A percentile compares a stretch with the other conserved stretches of the same genome.
These are phyloP conservation scores for Avena eriantha DNA, from an alignment of 176 grass and related monocot genomes.

Conservation along the genomic window DNA sequence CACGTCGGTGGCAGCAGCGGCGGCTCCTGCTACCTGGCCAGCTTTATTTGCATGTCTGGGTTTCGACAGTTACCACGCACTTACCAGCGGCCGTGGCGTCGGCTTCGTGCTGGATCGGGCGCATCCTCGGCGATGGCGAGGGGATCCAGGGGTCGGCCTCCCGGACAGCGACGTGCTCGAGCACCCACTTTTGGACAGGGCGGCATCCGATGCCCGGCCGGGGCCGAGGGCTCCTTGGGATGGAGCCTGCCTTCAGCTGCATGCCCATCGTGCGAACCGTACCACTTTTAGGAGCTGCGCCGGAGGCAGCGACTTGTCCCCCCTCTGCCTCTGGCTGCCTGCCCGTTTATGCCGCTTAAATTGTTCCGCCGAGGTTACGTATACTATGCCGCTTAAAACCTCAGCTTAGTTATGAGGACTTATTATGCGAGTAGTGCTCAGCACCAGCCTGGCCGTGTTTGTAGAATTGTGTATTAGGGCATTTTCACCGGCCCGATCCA, in stretches of 20 bases:
- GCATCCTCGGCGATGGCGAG: slow-evolving; percentile 51
- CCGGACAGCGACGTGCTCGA: slow-evolving; percentile 30
- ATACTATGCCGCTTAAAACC: no score
- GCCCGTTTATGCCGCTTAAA: neutral
- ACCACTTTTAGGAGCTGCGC: slow-evolving; percentile 40
- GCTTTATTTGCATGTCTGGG: neutral
- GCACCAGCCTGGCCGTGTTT: neutral
- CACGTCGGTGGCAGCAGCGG: neutral
- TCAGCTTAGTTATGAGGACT: no score
- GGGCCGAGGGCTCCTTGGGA: neutral
- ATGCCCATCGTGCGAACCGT: slow-evolving; percentile 33
- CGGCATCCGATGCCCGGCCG: slow-evolving; percentile 26
- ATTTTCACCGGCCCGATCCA: no score
- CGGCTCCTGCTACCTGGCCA: neutral
- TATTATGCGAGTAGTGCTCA: neutral
- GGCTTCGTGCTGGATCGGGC: slow-evolving; percentile 29
- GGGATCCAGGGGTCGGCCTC: slow-evolving; percentile 25
- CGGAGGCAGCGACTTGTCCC: slow-evolving; percentile 7
- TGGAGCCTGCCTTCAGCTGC: neutral
- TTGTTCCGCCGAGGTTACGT: neutral
- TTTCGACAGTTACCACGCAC: slow-evolving; percentile 29
- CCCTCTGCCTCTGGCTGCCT: neutral
- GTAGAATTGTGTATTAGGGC: no score
- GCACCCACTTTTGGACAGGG: slow-evolving; percentile 33
- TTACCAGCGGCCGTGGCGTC: slow-evolving; percentile 43